Conservation (phyloP, 1,284 basidiomycete species). For the Acaromyces ingoldii region DNA sequence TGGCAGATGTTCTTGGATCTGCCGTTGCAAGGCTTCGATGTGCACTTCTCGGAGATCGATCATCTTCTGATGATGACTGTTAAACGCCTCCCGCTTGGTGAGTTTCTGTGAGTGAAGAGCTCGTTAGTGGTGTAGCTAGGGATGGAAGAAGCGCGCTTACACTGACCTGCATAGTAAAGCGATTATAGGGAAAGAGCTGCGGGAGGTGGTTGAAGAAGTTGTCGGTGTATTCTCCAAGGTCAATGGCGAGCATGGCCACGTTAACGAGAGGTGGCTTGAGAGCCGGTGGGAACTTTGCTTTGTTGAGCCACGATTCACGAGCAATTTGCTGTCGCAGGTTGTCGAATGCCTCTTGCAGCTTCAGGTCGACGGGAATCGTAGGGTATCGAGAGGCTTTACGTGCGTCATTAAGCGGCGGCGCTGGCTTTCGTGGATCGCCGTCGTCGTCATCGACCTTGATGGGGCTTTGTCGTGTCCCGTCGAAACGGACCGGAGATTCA, state of each 20-base stretch:
- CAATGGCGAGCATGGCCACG: constrained; percentile 72
- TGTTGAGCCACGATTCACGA: constrained; percentile 52
- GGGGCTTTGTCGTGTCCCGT: constrained; percentile 46
- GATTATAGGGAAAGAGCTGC: constrained; percentile 81
- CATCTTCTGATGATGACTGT: constrained; percentile 38
- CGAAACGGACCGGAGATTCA: neutral
- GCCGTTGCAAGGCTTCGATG: constrained; percentile 28
- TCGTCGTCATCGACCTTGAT: constrained; percentile 57
- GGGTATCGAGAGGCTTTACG: constrained; percentile 31
- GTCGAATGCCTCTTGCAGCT: constrained; percentile 62
- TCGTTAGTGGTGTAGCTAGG: constrained; percentile 76
- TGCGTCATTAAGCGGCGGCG: constrained; percentile 56
- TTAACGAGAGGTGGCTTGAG: constrained; percentile 70
- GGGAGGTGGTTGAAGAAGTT: constrained; percentile 87
- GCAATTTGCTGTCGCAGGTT: constrained; percentile 62
- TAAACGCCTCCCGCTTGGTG: constrained; percentile 46
- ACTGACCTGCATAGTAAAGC: constrained; percentile 58
- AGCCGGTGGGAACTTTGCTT: constrained; percentile 78
- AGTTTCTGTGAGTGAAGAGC: constrained; percentile 64
- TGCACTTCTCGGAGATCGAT: constrained; percentile 40
- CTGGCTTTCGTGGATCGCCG: constrained; percentile 54
- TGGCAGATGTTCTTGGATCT: constrained; percentile 11
- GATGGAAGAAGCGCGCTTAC: constrained; percentile 63
- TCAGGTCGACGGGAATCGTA: constrained; percentile 58
- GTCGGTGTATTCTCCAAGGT: constrained; percentile 79